These are phyloP conservation scores for Wickerhamiella cacticola DNA, from an alignment of 805 yeast species.

Conservation along the genomic window DNA sequence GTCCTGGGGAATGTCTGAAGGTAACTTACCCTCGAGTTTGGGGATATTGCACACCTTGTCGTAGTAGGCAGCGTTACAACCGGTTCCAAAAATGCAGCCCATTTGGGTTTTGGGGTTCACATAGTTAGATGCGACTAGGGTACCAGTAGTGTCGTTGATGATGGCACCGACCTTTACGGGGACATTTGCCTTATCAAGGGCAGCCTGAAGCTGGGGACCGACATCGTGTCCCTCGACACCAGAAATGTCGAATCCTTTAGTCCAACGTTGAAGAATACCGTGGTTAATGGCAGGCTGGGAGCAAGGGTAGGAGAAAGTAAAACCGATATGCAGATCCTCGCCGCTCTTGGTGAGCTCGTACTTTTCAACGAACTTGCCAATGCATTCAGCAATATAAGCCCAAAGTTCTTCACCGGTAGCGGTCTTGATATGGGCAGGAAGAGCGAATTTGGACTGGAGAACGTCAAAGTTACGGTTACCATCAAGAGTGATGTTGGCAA, in stretches of 20 bases:
- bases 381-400: constrained; percentile 74
- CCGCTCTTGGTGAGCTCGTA: constrained; percentile 52
- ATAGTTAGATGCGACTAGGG: constrained; percentile 89
- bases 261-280: constrained; percentile 91
- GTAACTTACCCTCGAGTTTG: constrained; percentile 61
- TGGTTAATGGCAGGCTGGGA: constrained; percentile 65
- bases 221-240: constrained; percentile 92
- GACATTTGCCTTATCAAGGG: constrained; percentile 49
- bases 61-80: constrained; percentile 93
- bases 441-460: constrained; percentile 70
- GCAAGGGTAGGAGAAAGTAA: constrained; percentile 84
- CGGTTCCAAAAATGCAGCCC: constrained; percentile 97
- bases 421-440: constrained; percentile 69
- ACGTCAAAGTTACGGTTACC: constrained; percentile 81
- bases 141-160: constrained; percentile 95
- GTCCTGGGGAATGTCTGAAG: constrained; percentile 48
- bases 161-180: constrained; percentile 84
- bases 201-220: constrained; percentile 76
- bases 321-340: constrained; percentile 65
- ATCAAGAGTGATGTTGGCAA: constrained; percentile 69
- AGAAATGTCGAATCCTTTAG: constrained; percentile 90
- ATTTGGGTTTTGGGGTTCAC: constrained; percentile 77
- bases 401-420: constrained; percentile 65
- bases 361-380: constrained; percentile 56
- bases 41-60: constrained; percentile 63